A percentile compares a stretch with the other conserved stretches of the same genome.
phyloP scores from a whole-genome alignment of 306 rosid species.

The Vigna mungo region DNA sequence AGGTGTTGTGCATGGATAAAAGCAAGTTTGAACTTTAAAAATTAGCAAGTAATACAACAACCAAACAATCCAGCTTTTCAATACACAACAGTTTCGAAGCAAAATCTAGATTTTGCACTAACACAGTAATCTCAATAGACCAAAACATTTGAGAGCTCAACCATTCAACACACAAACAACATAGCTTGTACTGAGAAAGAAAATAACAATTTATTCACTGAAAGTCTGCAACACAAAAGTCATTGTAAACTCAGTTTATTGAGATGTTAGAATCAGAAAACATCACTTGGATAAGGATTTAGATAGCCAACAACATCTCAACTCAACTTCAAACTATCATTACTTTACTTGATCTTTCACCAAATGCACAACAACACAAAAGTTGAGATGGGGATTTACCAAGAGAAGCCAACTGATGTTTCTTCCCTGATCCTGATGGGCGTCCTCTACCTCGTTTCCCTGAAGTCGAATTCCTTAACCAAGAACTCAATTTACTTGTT shows the following conservation, averaged over 20 bases:
- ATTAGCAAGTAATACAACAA: neutral
- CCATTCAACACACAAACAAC: neutral
- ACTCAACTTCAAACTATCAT: constrained; percentile 14
- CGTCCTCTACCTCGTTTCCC: constrained; percentile 90
- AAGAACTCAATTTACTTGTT: too few species aligned
- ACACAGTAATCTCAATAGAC: neutral
- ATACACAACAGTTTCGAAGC: neutral
- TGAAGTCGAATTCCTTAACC: too few species aligned
- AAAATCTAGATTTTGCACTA: neutral
- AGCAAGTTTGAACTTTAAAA: neutral
- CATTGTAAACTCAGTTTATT: constrained; percentile 23
- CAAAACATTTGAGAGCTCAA: constrained; percentile 17
- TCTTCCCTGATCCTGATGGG: constrained; percentile 92
- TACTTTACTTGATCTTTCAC: neutral
- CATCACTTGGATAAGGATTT: constrained; percentile 10
- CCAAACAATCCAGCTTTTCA: neutral
- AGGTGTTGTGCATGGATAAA: neutral
- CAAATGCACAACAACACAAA: constrained; percentile 19
- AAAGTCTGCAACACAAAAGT: neutral
- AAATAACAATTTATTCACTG: neutral
- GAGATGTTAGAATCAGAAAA: constrained; percentile 11
- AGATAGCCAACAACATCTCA: constrained; percentile 23
- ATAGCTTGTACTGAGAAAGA: constrained; percentile 2
- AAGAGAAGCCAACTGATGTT: constrained; percentile 85
- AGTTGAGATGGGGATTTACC: constrained; percentile 56